Evolutionary conservation across 106 monocot genomes (phyloP), one percentile per base, ranked within the genome.

Genomic region (Dactylorhiza incarnata): DNA sequence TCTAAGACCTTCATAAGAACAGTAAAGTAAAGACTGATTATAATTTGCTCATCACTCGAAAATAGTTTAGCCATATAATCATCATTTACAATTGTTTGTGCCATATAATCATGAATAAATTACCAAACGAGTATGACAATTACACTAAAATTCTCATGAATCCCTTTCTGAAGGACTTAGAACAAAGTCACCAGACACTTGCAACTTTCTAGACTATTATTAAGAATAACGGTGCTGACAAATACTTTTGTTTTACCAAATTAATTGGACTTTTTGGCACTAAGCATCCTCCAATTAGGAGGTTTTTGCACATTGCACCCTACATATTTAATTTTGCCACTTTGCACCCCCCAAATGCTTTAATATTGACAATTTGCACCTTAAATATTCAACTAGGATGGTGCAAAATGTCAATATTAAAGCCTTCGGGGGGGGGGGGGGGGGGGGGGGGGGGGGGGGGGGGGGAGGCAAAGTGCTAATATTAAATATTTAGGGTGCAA

Each of bases 1-100:
- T 99, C 99, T 77, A 94, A 51, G 62, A 99, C 89, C 99, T 99
- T 74, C 46, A 81, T 14, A 49, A 11, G 48, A 55, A 24, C 47
- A 20, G 22, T 20, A 48, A 9, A 62, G 6, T 12, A 11, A 22
- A 7, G 46, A 45, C n/a, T 43, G 19, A 58, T 45, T 24, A 55
- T 24, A 68, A 68, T 37, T 70, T 70, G 69, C 43, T n/a, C 16
- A 17, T 70, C 7, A 45, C 43, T 70, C 17, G 4, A 44, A 10
- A 70, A 46, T 17, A 46, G 69, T 69, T 45, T 46, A 16, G 4
- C 19, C 22, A 37, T 37, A 37, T 3, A 52, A 52, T 9, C 52
- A 22, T 59, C 58, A 59, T 59, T 59, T 20, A 59, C 19, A 59
- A 59, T 59, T 22, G 58, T 22, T 20, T 6, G 58, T 59, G 58